Percentiles rank a stretch among this genome's conserved stretches.
Evolutionary conservation across 2,329 filamentous ascomycete species (phyloP).

Genomic region (Claviceps fusiformis): DNA sequence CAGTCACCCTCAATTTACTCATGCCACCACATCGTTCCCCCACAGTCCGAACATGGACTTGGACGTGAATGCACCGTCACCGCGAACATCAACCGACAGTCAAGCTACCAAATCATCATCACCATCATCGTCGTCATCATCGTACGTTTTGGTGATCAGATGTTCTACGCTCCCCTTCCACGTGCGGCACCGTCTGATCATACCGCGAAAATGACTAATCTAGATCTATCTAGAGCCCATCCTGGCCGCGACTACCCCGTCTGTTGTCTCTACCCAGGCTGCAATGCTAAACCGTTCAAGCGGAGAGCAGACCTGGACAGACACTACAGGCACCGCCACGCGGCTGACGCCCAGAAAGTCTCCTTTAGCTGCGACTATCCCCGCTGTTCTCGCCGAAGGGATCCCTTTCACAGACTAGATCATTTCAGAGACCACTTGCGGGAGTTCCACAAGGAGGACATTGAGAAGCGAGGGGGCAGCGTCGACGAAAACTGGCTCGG

Average conservation of each 20-base stretch:
- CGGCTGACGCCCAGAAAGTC: slow-evolving; percentile 25
- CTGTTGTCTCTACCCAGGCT: slow-evolving; percentile 26
- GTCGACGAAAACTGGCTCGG: slow-evolving; percentile 25
- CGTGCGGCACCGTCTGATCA: too few species aligned
- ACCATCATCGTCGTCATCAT: neutral
- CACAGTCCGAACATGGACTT: slow-evolving; percentile 9
- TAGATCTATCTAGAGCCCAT: slow-evolving; percentile 4
- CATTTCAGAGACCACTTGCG: slow-evolving; percentile 45
- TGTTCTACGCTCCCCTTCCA: too few species aligned
- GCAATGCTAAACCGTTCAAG: slow-evolving; percentile 32
- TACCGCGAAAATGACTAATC: neutral
- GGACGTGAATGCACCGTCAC: slow-evolving; percentile 8
- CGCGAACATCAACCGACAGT: slow-evolving; percentile 6
- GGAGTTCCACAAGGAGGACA: slow-evolving; percentile 41
- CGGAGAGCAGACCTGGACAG: slow-evolving; percentile 41
- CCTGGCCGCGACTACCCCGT: slow-evolving; percentile 20
- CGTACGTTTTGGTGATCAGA: neutral
- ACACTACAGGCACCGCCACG: slow-evolving; percentile 37
- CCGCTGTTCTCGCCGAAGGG: slow-evolving; percentile 28
- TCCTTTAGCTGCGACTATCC: slow-evolving; percentile 38
- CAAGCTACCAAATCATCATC: slow-evolving; percentile 3
- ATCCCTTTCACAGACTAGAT: slow-evolving; percentile 39
- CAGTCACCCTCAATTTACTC: slow-evolving; percentile 3
- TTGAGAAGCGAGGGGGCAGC: slow-evolving; percentile 30
- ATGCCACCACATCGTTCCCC: slow-evolving; percentile 4